Base-by-base conservation (phyloP, 371 early-diverging fungal species). In the Mortierella sp. region DNA sequence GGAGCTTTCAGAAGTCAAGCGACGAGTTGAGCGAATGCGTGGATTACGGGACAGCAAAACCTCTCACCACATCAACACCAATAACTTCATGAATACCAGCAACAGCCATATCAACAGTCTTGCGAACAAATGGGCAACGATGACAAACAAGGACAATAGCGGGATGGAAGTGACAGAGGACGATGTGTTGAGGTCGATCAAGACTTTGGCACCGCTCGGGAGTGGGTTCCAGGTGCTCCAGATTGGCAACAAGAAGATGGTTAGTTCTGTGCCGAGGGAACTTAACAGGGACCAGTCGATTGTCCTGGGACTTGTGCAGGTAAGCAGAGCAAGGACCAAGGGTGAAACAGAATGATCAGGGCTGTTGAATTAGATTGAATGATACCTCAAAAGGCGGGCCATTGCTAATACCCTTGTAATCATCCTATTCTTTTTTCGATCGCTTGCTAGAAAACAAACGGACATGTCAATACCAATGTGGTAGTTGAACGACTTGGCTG, bases 251-350 rank as follows among this genome's bases (percentile, higher is more conserved):
- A 89, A 91, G 48, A 93, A 90, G 68, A 90, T 98, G 90, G 93
- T 98, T 6, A 93, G 94, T 77, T 96, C 96, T 9, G 94, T 98
- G 4, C 97, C 98, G 0, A 89, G 94, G 24, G 99, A 98, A 79
- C 85, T 98, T 55, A 95, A 96, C 79, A 87, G 88, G 7, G 99
- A 98, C 80, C 92, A 94, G 64, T 85, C 94, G 0, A 85, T 87
- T 0, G 85, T 96, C 44, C 79, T 98, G 40, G 78, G 87, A 0
- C 78, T 95, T 44, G 95, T 97, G 6, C 94, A 95, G 87, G 91
- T 91, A 86, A 74, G 40, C 16, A 31, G 34, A 48, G n/a, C 8
- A 9, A 61, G 4, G 34, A 2, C 16, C 2, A 19, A 22, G 5
- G 13, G 3, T n/a, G n/a, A n/a, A n/a, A n/a, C n/a, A n/a, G n/a